phyloP scores from a whole-genome alignment of 345 rosid genomes.

The Brassica rapa region DNA sequence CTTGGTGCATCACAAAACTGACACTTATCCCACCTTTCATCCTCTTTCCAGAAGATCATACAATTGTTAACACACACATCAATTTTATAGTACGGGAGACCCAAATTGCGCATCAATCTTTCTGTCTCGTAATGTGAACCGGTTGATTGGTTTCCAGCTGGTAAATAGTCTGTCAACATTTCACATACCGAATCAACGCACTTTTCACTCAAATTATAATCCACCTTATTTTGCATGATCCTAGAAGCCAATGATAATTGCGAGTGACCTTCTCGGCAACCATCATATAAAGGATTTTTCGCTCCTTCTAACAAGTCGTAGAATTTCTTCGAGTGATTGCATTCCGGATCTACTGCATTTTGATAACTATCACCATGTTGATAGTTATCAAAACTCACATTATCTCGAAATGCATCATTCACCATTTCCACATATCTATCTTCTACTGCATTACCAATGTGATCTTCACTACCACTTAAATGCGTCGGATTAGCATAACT shows the following conservation, averaged over 20 bases:
- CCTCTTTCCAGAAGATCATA: conserved; percentile 1
- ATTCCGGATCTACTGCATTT: too few species aligned
- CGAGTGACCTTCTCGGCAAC: neutral
- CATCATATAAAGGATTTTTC: neutral
- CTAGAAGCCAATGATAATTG: neutral
- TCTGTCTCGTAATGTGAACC: neutral
- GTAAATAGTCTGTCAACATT: neutral
- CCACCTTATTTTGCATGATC: neutral
- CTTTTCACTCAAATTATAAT: neutral
- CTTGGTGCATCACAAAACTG: neutral
- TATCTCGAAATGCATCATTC: too few species aligned
- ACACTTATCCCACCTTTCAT: neutral
- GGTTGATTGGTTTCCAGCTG: neutral
- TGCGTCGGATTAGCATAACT: neutral
- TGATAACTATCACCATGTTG: too few species aligned
- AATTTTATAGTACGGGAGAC: neutral
- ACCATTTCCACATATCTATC: too few species aligned
- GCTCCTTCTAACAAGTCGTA: neutral
- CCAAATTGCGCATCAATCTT: neutral
- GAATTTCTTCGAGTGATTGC: neutral
- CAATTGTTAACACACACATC: neutral
- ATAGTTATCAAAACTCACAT: too few species aligned
- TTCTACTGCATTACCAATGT: too few species aligned
- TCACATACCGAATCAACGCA: neutral
- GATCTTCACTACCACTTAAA: neutral